Evolutionary conservation across 169 alveolate genomes (phyloP).

Genomic region (Pseudocohnilembus persalinus): DNA sequence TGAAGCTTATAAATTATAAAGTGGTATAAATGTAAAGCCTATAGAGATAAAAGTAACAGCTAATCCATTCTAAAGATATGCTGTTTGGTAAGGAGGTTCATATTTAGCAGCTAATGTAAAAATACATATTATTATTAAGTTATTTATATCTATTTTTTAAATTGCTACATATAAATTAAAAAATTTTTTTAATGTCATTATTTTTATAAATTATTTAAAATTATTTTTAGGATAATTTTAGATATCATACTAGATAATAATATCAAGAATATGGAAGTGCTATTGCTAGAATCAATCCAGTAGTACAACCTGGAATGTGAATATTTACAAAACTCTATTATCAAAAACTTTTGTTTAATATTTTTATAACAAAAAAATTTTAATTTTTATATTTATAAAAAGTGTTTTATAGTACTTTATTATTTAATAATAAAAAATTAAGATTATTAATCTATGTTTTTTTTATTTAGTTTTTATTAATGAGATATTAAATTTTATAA

Average conservation of each 20-base stretch:
- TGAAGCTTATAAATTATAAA: constrained; percentile 34
- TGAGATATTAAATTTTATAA: no score
- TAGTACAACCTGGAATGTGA: constrained; percentile 49
- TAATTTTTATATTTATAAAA: no score
- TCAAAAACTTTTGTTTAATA: no score
- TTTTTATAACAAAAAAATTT: no score
- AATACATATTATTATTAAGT: neutral
- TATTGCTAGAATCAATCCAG: constrained; percentile 75
- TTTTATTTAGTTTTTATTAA: no score
- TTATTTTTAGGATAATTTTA: constrained; percentile 42
- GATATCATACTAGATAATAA: constrained; percentile 64
- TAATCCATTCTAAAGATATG: constrained; percentile 64
- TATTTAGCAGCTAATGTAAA: constrained; percentile 46
- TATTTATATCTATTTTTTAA: no score
- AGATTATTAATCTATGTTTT: no score
- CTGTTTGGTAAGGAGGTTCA: constrained; percentile 84
- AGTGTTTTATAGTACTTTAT: no score
- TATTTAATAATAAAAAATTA: no score
- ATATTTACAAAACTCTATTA: neutral
- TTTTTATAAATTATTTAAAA: no score
- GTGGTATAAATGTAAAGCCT: constrained; percentile 48
- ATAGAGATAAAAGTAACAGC: constrained; percentile 61
- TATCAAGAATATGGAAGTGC: constrained; percentile 75
- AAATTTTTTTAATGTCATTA: no score
- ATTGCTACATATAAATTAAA: no score